These are phyloP conservation scores for Diplodia sapinea DNA, from an alignment of 2,329 filamentous ascomycete species.

Conservation along the genomic window DNA sequence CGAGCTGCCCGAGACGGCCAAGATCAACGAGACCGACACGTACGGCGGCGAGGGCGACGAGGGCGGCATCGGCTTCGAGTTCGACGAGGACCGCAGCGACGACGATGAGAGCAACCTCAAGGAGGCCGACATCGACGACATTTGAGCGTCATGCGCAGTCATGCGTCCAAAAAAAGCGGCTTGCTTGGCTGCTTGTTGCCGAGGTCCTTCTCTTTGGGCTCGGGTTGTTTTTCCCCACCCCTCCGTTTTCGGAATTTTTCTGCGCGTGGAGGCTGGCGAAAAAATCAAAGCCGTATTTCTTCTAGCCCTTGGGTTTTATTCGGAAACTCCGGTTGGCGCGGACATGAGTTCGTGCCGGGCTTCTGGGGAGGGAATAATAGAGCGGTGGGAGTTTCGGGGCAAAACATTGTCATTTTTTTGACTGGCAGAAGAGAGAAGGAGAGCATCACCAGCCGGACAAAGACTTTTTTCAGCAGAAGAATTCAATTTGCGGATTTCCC, in stretches of 20 bases:
- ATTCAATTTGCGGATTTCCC: slow-evolving; percentile 6
- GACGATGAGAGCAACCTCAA: slow-evolving; percentile 66
- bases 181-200: not conserved
- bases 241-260: not conserved
- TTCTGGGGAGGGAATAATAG: slow-evolving; percentile 18
- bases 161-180: too few relatives aligned
- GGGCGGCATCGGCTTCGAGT: slow-evolving; percentile 93
- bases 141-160: slow-evolving; percentile 56
- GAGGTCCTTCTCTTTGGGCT: too few relatives aligned
- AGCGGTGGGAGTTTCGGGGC: not conserved
- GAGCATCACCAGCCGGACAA: slow-evolving; percentile 23
- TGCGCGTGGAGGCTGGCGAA: not conserved
- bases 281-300: not conserved
- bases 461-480: slow-evolving; percentile 8
- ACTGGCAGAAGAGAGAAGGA: not conserved
- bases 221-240: too few relatives aligned
- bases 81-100: slow-evolving; percentile 86
- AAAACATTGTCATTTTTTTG: not conserved
- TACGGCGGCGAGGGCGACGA: slow-evolving; percentile 90
- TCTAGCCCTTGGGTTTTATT: not conserved
- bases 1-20: slow-evolving; percentile 94
- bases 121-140: slow-evolving; percentile 95
- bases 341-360: not conserved
- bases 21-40: slow-evolving; percentile 99
- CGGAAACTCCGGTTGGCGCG: not conserved